These are phyloP conservation scores for Salix koriyanagi DNA, from an alignment of 345 rosid genomes.

Conservation along the genomic window DNA sequence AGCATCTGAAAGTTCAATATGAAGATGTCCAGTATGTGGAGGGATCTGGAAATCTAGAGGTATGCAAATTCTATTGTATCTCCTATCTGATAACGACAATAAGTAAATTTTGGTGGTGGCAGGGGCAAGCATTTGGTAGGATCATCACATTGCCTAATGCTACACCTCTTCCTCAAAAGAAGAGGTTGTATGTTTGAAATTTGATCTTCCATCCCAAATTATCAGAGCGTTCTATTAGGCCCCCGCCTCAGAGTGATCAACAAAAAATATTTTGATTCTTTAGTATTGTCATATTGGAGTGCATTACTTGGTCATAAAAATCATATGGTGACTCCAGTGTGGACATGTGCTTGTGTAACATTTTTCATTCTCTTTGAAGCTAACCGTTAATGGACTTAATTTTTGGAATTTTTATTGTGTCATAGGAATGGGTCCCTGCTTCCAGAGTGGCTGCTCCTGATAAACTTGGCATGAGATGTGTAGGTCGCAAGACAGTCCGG, in stretches of 20 bases:
- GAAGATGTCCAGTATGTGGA: conserved; percentile 85
- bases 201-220: not conserved
- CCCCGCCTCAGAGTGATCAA: not conserved
- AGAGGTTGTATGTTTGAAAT: not conserved
- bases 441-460: conserved; percentile 66
- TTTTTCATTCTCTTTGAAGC: not conserved
- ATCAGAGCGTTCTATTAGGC: not conserved
- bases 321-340: not conserved
- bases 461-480: conserved; percentile 72
- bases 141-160: not conserved
- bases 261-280: not conserved
- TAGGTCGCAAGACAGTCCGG: conserved; percentile 67
- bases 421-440: conserved; percentile 86
- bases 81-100: not conserved
- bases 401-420: not conserved
- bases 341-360: not conserved
- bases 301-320: not conserved
- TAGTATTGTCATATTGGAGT: not conserved
- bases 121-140: not conserved
- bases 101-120: not conserved
- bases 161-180: not conserved
- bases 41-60: conserved; percentile 84
- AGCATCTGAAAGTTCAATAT: conserved; percentile 72
- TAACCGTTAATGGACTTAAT: not conserved
- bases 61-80: conserved; percentile 21